Percentiles rank a stretch among this genome's conserved stretches.
phyloP scores from a whole-genome alignment of 2,329 filamentous ascomycete genomes.

The Monilinia laxa region DNA sequence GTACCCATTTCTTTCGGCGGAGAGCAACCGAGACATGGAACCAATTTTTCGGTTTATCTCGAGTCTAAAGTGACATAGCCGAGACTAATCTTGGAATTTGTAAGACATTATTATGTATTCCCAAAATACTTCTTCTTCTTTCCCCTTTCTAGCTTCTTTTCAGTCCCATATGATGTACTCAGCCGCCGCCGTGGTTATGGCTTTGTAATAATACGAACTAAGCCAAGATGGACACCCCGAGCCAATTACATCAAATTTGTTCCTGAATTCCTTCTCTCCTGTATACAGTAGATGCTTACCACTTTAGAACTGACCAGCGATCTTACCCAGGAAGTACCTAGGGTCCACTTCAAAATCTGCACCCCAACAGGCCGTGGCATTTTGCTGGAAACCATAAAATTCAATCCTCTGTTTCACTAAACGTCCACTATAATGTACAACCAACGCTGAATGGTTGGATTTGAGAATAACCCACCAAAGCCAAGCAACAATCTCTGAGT shows the following conservation, averaged over 20 bases:
- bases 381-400: slow-evolving; percentile 11
- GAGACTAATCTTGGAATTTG: not conserved
- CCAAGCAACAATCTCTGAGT: slow-evolving; percentile 1
- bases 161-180: slow-evolving; percentile 8
- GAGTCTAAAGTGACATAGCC: not conserved
- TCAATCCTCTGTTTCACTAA: slow-evolving; percentile 16
- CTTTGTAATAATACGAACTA: not conserved
- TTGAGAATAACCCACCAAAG: not conserved
- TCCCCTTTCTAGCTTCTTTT: slow-evolving; percentile 4
- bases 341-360: slow-evolving; percentile 14
- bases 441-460: not conserved
- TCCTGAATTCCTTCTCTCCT: slow-evolving; percentile 5
- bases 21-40: slow-evolving; percentile 14
- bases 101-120: not conserved
- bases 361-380: slow-evolving; percentile 10
- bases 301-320: slow-evolving; percentile 2
- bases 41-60: not conserved
- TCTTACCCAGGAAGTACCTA: not conserved
- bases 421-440: not conserved
- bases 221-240: not conserved
- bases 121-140: slow-evolving; percentile 8
- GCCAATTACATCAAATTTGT: slow-evolving; percentile 5
- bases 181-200: slow-evolving; percentile 5
- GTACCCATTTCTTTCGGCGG: slow-evolving; percentile 8
- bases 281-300: not conserved